phyloP scores from a whole-genome alignment of 2,329 filamentous ascomycete species.

The Microdochium trichocladiopsis region DNA sequence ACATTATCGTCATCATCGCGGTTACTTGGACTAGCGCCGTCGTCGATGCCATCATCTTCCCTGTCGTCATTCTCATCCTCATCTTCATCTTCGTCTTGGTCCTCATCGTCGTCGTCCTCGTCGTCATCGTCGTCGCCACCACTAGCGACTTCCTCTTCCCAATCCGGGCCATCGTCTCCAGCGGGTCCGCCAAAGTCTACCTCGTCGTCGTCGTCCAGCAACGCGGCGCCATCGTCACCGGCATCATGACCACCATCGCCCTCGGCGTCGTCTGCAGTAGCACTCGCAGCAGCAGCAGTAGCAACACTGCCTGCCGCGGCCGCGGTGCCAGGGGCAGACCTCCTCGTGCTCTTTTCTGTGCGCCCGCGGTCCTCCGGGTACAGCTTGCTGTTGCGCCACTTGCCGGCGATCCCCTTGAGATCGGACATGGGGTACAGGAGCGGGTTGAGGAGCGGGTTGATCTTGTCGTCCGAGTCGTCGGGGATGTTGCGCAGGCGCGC shows the following conservation, averaged over 20 bases:
- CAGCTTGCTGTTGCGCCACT: constrained; percentile 1
- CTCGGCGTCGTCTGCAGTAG: too few relatives aligned
- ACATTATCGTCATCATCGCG: constrained; percentile 9
- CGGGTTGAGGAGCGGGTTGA: constrained; percentile 14
- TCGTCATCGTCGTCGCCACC: constrained; percentile 12
- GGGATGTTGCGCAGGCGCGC: constrained; percentile 16
- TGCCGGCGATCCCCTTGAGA: constrained; percentile 9
- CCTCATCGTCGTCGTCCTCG: constrained; percentile 8
- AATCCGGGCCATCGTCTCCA: constrained; percentile 9
- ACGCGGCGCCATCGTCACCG: not conserved
- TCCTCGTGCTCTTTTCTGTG: not conserved
- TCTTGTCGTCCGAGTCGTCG: constrained; percentile 14
- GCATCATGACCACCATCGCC: not conserved
- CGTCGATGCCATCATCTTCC: not conserved
- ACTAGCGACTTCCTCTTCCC: constrained; percentile 11
- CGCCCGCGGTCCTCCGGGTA: not conserved
- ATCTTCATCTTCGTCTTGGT: constrained; percentile 15
- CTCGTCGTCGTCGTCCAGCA: not conserved
- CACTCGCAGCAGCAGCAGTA: not conserved
- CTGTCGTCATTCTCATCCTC: constrained; percentile 1
- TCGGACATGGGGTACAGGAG: constrained; percentile 20
- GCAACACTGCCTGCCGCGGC: not conserved
- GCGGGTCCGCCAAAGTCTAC: not conserved
- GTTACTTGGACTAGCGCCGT: not conserved
- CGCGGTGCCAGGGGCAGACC: not conserved